Base-by-base conservation (phyloP, 257 asterid genomes). In the Nicotiana attenuata region DNA sequence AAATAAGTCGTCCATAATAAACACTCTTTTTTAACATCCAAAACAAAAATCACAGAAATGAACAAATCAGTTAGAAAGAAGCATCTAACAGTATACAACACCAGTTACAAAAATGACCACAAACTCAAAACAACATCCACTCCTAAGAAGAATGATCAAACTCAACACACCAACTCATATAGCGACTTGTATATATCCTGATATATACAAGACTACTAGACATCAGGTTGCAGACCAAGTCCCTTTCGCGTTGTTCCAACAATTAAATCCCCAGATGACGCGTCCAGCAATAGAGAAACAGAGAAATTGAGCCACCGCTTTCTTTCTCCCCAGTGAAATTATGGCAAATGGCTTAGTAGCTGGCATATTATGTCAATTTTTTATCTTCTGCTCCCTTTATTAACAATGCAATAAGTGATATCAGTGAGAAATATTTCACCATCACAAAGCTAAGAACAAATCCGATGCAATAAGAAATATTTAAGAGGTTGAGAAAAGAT, bases 201-300 rank as follows among this genome's bases (percentile, higher is more conserved):
- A 35, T 10, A 35, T 31, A 31, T 10, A 52, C 33, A 17, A 52
- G 64, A 45, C 65, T 16, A 64, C 17, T 53, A 80, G 24, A 17
- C 64, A 7, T 60, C 11, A 4, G 93, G 14, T 53, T 77, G 85
- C 55, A 95, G 90, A 79, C 97, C 98, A 19, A 90, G 92, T 5
- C 80, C 80, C 83, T 90, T 89, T 38, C 98, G 69, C 7, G 93
- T 81, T 65, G 65, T 87, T 28, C 92, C 90, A 24, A 95, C 96
- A 35, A 95, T 93, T 88, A 95, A 80, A 88, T 93, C 98, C 81
- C 93, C 90, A 0, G 98, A 95, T 83, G 35, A 94, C 0, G 59
- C 96, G 93, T 3, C 98, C 97, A 2, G 29, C 53, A 10, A 89
- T 4, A 9, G 97, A 85, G 24, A 92, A 7, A 64, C 94, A 92